Conservation (phyloP, 139 green algal species). For the Desmodesmus armatus region DNA sequence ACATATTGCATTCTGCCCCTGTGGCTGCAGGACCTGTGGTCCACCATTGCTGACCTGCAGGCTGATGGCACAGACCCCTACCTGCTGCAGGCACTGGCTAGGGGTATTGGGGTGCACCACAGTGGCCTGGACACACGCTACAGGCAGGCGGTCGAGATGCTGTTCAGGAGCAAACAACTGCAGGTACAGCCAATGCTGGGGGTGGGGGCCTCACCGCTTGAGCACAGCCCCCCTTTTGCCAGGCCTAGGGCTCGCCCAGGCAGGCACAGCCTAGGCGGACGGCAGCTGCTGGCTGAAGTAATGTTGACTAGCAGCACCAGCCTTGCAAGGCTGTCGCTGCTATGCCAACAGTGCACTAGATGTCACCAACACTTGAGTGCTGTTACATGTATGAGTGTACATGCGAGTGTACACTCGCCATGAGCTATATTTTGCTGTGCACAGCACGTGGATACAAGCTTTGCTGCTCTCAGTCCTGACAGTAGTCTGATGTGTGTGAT, state of each 20-base stretch:
- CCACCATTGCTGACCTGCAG: conserved; percentile 31
- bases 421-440: too few species aligned
- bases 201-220: too few species aligned
- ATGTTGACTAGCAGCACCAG: not conserved
- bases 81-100: conserved; percentile 47
- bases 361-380: not conserved
- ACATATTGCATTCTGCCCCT: too few species aligned
- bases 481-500: not conserved
- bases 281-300: too few species aligned
- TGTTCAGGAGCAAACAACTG: conserved; percentile 62
- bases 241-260: too few species aligned
- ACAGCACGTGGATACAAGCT: too few species aligned
- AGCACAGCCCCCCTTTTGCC: too few species aligned
- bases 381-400: not conserved
- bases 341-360: too few species aligned
- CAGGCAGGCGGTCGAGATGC: conserved; percentile 62
- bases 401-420: not conserved
- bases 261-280: too few species aligned
- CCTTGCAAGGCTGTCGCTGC: not conserved
- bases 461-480: too few species aligned
- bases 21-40: conserved; percentile 4
- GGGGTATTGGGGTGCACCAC: conserved; percentile 66
- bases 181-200: conserved; percentile 42
- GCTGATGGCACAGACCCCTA: not conserved
- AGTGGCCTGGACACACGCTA: conserved; percentile 59